Evolutionary conservation across 495 filamentous ascomycete genomes (phyloP).

Genomic region (Neurospora intermedia): DNA sequence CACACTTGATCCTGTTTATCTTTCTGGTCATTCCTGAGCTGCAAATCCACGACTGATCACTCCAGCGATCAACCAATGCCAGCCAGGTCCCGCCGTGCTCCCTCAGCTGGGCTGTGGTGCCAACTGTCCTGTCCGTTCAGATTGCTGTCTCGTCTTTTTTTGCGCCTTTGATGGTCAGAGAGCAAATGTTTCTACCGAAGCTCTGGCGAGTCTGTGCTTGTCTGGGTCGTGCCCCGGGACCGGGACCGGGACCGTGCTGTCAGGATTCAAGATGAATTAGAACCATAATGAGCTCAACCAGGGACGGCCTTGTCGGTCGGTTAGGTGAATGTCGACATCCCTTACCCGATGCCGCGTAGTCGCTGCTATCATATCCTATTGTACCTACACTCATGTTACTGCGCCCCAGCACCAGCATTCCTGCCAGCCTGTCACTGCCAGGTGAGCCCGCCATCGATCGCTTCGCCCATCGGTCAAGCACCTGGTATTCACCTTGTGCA

Average conservation of each 20-base stretch:
- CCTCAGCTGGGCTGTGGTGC: not conserved
- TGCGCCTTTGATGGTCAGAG: not conserved
- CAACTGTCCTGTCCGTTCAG: not conserved
- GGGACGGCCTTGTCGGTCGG: not conserved
- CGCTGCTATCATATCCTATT: not conserved
- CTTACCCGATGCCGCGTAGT: not conserved
- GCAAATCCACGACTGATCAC: not conserved
- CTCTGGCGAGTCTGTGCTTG: not conserved
- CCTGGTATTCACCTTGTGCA: not conserved
- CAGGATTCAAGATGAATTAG: not conserved
- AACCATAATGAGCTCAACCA: not conserved
- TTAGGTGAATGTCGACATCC: not conserved
- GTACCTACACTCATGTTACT: not conserved
- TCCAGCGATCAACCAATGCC: not conserved
- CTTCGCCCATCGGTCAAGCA: not conserved
- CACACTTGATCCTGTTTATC: not conserved
- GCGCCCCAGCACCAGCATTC: not conserved
- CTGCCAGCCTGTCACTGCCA: not conserved
- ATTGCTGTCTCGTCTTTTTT: not conserved
- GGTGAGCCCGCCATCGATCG: not conserved
- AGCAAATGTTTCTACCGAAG: not conserved
- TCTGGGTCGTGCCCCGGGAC: not conserved
- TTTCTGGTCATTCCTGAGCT: not conserved
- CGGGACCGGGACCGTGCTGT: not conserved
- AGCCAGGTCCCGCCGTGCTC: not conserved